Evolutionary conservation across 2,329 filamentous ascomycete genomes (phyloP), one percentile per base, ranked within the genome.

Genomic region (Emmonsiellopsis sp.): DNA sequence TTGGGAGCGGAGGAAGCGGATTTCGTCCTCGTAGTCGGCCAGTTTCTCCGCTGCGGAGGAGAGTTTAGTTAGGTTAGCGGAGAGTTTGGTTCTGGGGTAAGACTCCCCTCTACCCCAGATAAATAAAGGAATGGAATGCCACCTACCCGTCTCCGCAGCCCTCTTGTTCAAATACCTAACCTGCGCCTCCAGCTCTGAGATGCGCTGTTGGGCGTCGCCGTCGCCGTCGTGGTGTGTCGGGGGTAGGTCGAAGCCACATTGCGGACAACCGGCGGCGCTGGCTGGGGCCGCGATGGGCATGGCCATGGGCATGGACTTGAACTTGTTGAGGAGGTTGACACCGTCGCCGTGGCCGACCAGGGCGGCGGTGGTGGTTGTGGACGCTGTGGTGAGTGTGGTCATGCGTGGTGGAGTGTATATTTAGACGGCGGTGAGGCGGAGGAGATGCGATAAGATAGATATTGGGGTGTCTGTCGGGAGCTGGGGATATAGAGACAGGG

Each of bases 21-120:
- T 70, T 63, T 84, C 79, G 58, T 83, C 80, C 72, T 84, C 81
- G 66, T 83, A 84, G 65, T 83, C 78, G 62, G 79, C 79, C 58
- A 82, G 76, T 65, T 74, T 81, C 59, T 77, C 74, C 48, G 76
- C 79, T 79, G 60, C 59, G n/a, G 8, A 32, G 32, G 10, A 32
- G 20, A 35, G 15, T 15, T 42, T 13, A 6, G 35, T 9, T 10
- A 38, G 35, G 35, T 38, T 38, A 38, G 35, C 35, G 35, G 35
- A 38, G 35, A 1, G 3, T 38, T 10, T 38, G 13, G 3, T 38
- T 38, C 20, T 26, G 20, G 20, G 20, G 20, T n/a, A n/a, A n/a
- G n/a, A n/a, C n/a, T n/a, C n/a, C n/a, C n/a, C n/a, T n/a, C n/a
- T n/a, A n/a, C n/a, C n/a, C n/a, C n/a, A n/a, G n/a, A n/a, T n/a